A percentile compares a stretch with the other conserved stretches of the same genome.
Conservation (phyloP, 1,284 basidiomycete genomes). For the Apiotrichum montevideense region DNA sequence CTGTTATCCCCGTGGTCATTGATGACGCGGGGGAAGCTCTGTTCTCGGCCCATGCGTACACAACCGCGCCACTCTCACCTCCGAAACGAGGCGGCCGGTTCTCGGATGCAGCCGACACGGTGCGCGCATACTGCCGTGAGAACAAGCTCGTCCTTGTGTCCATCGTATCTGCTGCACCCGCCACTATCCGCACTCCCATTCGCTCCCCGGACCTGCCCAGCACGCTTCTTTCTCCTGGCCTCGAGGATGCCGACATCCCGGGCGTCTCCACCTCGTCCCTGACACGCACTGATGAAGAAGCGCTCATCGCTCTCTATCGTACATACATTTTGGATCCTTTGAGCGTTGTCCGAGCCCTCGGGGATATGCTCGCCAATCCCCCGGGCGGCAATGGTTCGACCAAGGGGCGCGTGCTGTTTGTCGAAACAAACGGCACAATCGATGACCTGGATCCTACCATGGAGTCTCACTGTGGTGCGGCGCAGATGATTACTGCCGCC, state of each 20-base stretch:
- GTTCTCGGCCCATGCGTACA: slow-evolving; percentile 5
- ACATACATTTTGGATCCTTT: slow-evolving; percentile 37
- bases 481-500: slow-evolving; percentile 24
- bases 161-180: slow-evolving; percentile 25
- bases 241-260: neutral
- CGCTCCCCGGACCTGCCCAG: neutral
- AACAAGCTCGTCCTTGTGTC: slow-evolving; percentile 29
- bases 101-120: slow-evolving; percentile 37
- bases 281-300: slow-evolving; percentile 25
- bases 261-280: slow-evolving; percentile 16
- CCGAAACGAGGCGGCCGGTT: slow-evolving; percentile 21
- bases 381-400: slow-evolving; percentile 5
- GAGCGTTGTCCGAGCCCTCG: slow-evolving; percentile 31
- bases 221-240: neutral
- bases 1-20: slow-evolving; percentile 38
- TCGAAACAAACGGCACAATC: slow-evolving; percentile 31
- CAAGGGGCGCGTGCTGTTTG: slow-evolving; percentile 30
- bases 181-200: neutral
- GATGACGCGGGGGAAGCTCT: slow-evolving; percentile 27
- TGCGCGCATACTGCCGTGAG: slow-evolving; percentile 38
- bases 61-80: slow-evolving; percentile 11
- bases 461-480: slow-evolving; percentile 8
- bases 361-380: slow-evolving; percentile 26
- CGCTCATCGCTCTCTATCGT: slow-evolving; percentile 30
- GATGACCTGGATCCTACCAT: slow-evolving; percentile 9